Evolutionary conservation across 2,329 filamentous ascomycete genomes (phyloP).

Genomic region (Polychaeton citri): DNA sequence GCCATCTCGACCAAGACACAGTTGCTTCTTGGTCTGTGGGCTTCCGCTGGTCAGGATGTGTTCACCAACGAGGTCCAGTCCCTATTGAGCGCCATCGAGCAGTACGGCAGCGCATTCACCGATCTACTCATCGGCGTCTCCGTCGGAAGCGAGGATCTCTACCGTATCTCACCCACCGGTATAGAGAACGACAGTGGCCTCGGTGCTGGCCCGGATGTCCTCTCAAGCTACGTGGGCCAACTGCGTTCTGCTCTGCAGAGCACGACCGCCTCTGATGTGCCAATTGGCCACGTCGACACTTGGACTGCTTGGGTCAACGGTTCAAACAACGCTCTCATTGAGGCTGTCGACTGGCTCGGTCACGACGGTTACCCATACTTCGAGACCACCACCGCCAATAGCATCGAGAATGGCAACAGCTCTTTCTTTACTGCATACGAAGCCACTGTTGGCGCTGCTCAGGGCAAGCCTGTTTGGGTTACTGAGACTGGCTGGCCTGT

Average conservation of each 20-base stretch:
- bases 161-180: slow-evolving; percentile 55
- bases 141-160: slow-evolving; percentile 67
- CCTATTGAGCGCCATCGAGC: slow-evolving; percentile 52
- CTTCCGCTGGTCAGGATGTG: slow-evolving; percentile 41
- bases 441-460: slow-evolving; percentile 44
- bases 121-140: slow-evolving; percentile 67
- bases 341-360: slow-evolving; percentile 64
- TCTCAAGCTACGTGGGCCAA: slow-evolving; percentile 58
- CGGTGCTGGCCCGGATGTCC: slow-evolving; percentile 47
- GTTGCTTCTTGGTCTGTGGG: slow-evolving; percentile 75
- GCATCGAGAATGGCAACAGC: slow-evolving; percentile 47
- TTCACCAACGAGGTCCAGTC: slow-evolving; percentile 65
- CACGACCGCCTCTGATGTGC: slow-evolving; percentile 34
- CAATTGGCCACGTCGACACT: slow-evolving; percentile 75
- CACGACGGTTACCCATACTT: slow-evolving; percentile 80
- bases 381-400: slow-evolving; percentile 55
- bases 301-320: slow-evolving; percentile 62
- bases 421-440: slow-evolving; percentile 57
- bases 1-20: slow-evolving; percentile 68
- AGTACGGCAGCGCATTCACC: slow-evolving; percentile 54
- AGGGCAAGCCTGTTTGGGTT: slow-evolving; percentile 65
- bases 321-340: slow-evolving; percentile 57
- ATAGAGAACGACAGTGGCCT: slow-evolving; percentile 47
- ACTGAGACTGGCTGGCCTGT: slow-evolving; percentile 85
- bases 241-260: slow-evolving; percentile 50